Conservation (phyloP, 1,139 yeast genomes). For the Taiozyma sp. region DNA sequence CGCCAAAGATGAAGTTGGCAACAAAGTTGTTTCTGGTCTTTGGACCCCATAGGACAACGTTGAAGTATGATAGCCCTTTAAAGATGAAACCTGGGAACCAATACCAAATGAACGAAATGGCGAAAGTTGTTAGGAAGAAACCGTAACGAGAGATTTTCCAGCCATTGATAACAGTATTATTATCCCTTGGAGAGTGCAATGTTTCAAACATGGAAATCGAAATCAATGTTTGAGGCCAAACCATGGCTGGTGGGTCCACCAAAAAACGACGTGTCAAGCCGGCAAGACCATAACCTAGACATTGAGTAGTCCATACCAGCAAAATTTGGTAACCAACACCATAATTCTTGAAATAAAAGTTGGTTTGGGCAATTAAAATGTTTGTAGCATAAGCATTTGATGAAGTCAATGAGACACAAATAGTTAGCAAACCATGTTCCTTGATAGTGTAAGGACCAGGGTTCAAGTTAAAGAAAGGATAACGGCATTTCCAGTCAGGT, state of each 20-base stretch:
- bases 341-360: constrained; percentile 37
- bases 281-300: constrained; percentile 54
- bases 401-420: constrained; percentile 48
- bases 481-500: constrained; percentile 30
- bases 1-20: constrained; percentile 48
- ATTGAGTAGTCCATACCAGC: constrained; percentile 49
- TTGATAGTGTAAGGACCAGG: constrained; percentile 58
- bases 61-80: constrained; percentile 46
- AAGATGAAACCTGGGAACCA: constrained; percentile 56
- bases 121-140: constrained; percentile 39
- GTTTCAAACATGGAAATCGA: constrained; percentile 33
- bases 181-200: constrained; percentile 29
- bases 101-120: constrained; percentile 42
- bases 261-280: constrained; percentile 38
- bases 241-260: constrained; percentile 32
- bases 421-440: constrained; percentile 57
- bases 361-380: constrained; percentile 50
- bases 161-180: constrained; percentile 31
- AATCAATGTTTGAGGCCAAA: constrained; percentile 38
- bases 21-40: constrained; percentile 32
- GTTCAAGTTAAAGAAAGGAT: constrained; percentile 31
- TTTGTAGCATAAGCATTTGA: constrained; percentile 51
- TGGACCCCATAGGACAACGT: constrained; percentile 48
- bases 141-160: constrained; percentile 43
- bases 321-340: constrained; percentile 40